These are phyloP conservation scores for Calocybe gambosa DNA, from an alignment of 1,284 basidiomycete species.

Conservation along the genomic window DNA sequence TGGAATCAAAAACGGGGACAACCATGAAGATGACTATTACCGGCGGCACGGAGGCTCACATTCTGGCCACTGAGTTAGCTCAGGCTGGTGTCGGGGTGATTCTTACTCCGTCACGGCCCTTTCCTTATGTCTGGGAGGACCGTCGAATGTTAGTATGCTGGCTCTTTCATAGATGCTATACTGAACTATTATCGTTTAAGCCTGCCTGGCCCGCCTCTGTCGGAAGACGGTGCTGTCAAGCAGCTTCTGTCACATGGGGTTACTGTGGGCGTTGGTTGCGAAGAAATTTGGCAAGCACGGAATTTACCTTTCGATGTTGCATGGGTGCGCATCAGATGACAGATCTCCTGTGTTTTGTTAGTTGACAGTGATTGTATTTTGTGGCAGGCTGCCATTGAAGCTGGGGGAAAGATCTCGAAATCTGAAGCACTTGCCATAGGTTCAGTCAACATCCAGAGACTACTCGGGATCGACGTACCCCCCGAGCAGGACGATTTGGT, in stretches of 20 bases:
- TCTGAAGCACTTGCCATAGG: constrained; percentile 54
- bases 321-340: constrained; percentile 41
- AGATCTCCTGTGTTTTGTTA: background rate
- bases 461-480: constrained; percentile 35
- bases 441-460: constrained; percentile 54
- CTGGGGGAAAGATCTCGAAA: constrained; percentile 40
- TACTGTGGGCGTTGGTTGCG: constrained; percentile 69
- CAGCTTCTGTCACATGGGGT: constrained; percentile 63
- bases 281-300: constrained; percentile 58
- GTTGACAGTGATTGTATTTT: background rate
- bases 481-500: constrained; percentile 47
- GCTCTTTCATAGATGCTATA: background rate
- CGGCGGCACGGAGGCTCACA: constrained; percentile 70
- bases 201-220: constrained; percentile 67
- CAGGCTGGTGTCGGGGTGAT: constrained; percentile 72
- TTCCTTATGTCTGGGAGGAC: constrained; percentile 60
- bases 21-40: constrained; percentile 52
- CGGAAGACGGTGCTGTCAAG: constrained; percentile 57
- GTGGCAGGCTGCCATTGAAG: constrained; percentile 33
- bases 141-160: constrained; percentile 43
- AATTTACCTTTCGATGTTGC: constrained; percentile 70
- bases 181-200: constrained; percentile 16
- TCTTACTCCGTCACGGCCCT: constrained; percentile 48
- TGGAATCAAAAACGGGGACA: constrained; percentile 41
- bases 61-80: constrained; percentile 71